Conservation (phyloP, 2,329 filamentous ascomycete species). For the Paradendryphiella salina region DNA sequence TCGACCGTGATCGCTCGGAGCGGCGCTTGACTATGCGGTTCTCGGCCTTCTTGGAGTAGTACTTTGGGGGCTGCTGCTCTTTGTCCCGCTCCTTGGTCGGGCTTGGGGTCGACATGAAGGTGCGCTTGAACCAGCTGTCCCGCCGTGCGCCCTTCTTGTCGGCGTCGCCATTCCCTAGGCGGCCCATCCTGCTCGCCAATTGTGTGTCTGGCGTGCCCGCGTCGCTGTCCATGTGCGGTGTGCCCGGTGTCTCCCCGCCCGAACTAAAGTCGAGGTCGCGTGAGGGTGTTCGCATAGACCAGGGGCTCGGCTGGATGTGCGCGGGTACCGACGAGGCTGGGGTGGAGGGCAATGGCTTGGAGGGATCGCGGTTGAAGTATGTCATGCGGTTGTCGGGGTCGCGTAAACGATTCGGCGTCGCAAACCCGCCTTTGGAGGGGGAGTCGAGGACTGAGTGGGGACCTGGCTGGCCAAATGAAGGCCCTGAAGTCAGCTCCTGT, state of each 20-base stretch:
- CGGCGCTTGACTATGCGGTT: constrained; percentile 44
- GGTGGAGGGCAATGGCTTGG: constrained; percentile 46
- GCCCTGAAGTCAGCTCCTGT: constrained; percentile 20
- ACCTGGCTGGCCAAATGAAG: constrained; percentile 26
- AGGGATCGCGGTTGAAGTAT: constrained; percentile 49
- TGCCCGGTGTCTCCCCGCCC: constrained; percentile 55
- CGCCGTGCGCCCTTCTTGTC: constrained; percentile 41
- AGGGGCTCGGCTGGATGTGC: constrained; percentile 38
- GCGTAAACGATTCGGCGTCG: constrained; percentile 49
- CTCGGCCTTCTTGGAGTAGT: constrained; percentile 46
- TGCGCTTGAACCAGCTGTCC: constrained; percentile 38
- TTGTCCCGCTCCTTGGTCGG: constrained; percentile 46
- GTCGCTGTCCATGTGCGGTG: constrained; percentile 51
- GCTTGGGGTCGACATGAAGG: constrained; percentile 39
- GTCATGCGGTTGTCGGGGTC: constrained; percentile 56
- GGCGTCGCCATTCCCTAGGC: constrained; percentile 30
- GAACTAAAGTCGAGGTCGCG: constrained; percentile 51
- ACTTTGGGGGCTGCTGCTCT: constrained; percentile 23
- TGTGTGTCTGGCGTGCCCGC: constrained; percentile 49
- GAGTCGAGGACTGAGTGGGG: constrained; percentile 49
- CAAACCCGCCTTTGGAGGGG: constrained; percentile 52
- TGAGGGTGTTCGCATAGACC: constrained; percentile 41
- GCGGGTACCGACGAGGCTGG: constrained; percentile 27
- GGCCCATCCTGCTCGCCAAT: constrained; percentile 35
- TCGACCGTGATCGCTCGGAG: constrained; percentile 26